Evolutionary conservation across 225 moss, liverwort and hornwort species (phyloP).

Genomic region (Pleurozium schreberi): DNA sequence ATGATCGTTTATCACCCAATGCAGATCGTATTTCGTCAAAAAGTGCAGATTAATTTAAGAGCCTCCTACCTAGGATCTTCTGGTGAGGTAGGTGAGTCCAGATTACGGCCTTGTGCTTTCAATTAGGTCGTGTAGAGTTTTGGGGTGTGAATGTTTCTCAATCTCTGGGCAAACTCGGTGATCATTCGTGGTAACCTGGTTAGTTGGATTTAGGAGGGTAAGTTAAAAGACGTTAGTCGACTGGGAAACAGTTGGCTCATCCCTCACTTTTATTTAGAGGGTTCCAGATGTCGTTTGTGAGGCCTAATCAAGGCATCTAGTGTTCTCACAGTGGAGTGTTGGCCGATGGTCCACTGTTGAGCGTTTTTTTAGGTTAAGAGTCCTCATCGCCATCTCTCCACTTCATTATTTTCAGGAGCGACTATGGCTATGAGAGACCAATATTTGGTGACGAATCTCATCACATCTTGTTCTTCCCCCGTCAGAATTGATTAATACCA

Average conservation of each 20-base stretch:
- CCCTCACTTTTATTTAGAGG: conserved; percentile 29
- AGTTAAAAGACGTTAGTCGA: conserved; percentile 19
- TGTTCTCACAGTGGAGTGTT: conserved; percentile 1
- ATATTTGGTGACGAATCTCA: background rate
- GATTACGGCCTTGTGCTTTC: background rate
- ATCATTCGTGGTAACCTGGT: conserved; percentile 1
- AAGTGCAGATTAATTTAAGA: background rate
- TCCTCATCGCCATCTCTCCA: conserved; percentile 2
- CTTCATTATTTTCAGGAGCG: background rate
- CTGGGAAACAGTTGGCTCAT: conserved; percentile 12
- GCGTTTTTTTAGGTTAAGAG: conserved; percentile 4
- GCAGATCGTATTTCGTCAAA: conserved; percentile 28
- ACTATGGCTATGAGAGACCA: background rate
- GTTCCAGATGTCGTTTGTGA: conserved; percentile 15
- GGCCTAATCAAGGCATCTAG: background rate
- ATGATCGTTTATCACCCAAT: conserved; percentile 39
- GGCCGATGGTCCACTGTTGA: background rate
- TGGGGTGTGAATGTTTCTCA: conserved; percentile 20
- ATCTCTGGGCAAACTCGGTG: background rate
- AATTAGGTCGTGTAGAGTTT: conserved; percentile 7
- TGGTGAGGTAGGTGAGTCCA: background rate
- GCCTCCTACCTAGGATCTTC: background rate
- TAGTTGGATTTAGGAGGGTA: conserved; percentile 13
- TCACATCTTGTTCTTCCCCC: background rate
- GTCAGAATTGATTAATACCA: background rate